Conservation (phyloP, 176 grass and related monocot genomes). For the Rhipidocladum racemiflorum region DNA sequence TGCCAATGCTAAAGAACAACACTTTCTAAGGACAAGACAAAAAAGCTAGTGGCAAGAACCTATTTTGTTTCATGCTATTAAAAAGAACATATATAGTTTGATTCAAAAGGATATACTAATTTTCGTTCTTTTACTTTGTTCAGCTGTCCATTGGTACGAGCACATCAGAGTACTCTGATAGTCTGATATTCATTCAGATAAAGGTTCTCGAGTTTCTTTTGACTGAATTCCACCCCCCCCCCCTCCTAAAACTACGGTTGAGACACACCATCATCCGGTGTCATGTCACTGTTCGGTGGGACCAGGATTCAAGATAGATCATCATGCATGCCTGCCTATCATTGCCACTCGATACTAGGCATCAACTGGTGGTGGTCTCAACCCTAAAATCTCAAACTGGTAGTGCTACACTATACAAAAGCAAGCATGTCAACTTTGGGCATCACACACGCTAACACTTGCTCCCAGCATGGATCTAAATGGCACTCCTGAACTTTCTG, state of each 20-base stretch:
- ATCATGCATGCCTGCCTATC: conserved; percentile 24
- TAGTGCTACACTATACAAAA: conserved; percentile 43
- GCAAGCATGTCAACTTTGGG: conserved; percentile 32
- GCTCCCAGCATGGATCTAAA: conserved; percentile 1
- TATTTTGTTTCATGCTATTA: not conserved
- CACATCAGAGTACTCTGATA: not conserved
- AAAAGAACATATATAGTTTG: not conserved
- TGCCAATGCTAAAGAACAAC: not conserved
- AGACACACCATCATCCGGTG: not conserved
- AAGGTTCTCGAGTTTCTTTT: not conserved
- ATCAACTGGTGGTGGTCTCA: conserved; percentile 48
- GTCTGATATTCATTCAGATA: not conserved
- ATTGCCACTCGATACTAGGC: conserved; percentile 25
- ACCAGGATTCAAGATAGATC: not conserved
- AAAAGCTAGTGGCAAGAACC: not conserved
- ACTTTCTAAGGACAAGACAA: not conserved
- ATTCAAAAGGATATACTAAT: not conserved
- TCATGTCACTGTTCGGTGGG: conserved; percentile 21
- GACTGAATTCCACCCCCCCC: too few species aligned
- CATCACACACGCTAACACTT: not conserved
- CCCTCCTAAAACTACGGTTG: not conserved
- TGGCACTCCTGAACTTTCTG: not conserved
- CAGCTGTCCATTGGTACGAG: not conserved
- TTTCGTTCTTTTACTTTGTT: not conserved
- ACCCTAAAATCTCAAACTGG: not conserved